These are phyloP conservation scores for Aspergillus clavatus DNA, from an alignment of 2,329 filamentous ascomycete genomes.

Conservation along the genomic window DNA sequence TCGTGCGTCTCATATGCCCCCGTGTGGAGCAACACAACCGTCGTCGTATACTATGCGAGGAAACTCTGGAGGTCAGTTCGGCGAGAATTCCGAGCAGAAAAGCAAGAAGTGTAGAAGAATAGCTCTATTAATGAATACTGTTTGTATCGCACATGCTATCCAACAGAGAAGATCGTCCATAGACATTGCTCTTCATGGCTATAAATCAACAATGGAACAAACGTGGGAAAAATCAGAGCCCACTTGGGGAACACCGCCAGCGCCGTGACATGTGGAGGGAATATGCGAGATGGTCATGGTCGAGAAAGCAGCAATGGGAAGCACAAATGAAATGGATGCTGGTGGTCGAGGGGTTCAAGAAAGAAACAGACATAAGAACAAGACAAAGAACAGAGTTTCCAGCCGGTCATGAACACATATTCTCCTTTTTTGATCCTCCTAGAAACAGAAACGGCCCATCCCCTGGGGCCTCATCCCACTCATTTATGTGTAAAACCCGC, in stretches of 20 bases:
- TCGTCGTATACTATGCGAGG: too few species aligned
- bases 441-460: constrained; percentile 8
- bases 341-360: background rate
- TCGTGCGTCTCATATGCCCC: too few species aligned
- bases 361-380: constrained; percentile 3
- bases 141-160: background rate
- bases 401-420: constrained; percentile 20
- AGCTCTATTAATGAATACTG: constrained; percentile 3
- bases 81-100: too few species aligned
- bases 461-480: constrained; percentile 10
- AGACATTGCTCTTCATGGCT: background rate
- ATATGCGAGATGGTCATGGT: constrained; percentile 20
- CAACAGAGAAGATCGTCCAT: constrained; percentile 1
- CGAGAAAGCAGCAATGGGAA: constrained; percentile 3
- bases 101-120: constrained; percentile 7
- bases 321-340: constrained; percentile 4
- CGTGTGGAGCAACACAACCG: too few species aligned
- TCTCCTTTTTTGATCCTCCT: constrained; percentile 7
- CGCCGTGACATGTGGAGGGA: constrained; percentile 22
- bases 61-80: too few species aligned
- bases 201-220: background rate
- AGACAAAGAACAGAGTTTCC: constrained; percentile 14
- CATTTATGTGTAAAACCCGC: background rate
- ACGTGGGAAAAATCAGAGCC: constrained; percentile 5
- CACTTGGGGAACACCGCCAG: constrained; percentile 14